These are phyloP conservation scores for Antrodiella citrinella DNA, from an alignment of 768 basidiomycete species.

Conservation along the genomic window DNA sequence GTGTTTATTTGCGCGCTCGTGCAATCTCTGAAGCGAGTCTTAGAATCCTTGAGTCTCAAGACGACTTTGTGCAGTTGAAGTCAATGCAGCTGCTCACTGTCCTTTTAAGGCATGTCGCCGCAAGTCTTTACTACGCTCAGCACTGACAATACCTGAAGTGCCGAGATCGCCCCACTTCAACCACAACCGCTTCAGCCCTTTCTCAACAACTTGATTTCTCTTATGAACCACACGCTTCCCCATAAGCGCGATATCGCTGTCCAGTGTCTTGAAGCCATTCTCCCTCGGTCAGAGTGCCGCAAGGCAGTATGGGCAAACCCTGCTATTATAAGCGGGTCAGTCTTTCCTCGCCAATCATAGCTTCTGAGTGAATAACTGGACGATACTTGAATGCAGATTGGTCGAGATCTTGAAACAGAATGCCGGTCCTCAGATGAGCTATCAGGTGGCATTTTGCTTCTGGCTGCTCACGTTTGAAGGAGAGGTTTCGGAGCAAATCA, in stretches of 20 bases:
- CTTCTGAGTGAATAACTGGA: too few relatives aligned
- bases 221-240: constrained; percentile 32
- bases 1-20: not conserved
- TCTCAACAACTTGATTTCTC: constrained; percentile 21
- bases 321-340: constrained; percentile 61
- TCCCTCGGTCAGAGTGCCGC: constrained; percentile 76
- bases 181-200: constrained; percentile 27
- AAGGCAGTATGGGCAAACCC: constrained; percentile 73
- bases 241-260: constrained; percentile 85
- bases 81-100: constrained; percentile 82
- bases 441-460: constrained; percentile 87
- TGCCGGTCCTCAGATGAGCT: constrained; percentile 89
- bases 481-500: constrained; percentile 76
- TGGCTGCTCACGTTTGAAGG: constrained; percentile 94
- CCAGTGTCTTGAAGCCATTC: constrained; percentile 80
- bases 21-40: not conserved
- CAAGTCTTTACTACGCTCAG: not conserved
- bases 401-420: constrained; percentile 77
- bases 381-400: too few relatives aligned
- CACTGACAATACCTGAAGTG: constrained; percentile 10
- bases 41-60: constrained; percentile 76
- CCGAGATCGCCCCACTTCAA: constrained; percentile 19
- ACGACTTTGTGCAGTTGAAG: constrained; percentile 95
- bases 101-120: constrained; percentile 51
- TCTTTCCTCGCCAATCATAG: too few relatives aligned